Conservation (phyloP, 169 alveolate genomes). For the Babesia microti region DNA sequence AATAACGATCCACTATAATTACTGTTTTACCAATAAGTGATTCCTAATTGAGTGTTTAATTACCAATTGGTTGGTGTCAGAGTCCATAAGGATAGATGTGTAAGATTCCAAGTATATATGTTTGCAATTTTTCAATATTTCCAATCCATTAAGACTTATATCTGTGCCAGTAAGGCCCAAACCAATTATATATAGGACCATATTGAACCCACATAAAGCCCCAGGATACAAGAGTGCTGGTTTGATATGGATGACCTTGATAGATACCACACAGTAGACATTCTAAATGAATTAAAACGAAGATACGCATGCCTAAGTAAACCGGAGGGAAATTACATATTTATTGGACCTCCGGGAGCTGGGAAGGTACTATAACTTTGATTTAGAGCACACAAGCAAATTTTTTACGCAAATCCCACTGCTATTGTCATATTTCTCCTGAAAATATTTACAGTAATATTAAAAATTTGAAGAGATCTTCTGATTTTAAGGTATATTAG, state of each 20-base stretch:
- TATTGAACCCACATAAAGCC: slow-evolving; percentile 7
- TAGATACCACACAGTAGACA: slow-evolving; percentile 46
- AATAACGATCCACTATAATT: slow-evolving; percentile 84
- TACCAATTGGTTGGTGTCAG: slow-evolving; percentile 59
- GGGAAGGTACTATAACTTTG: slow-evolving; percentile 47
- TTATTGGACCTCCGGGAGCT: slow-evolving; percentile 68
- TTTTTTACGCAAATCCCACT: slow-evolving; percentile 44
- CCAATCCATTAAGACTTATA: slow-evolving; percentile 81
- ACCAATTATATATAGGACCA: slow-evolving; percentile 87
- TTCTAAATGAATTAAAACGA: slow-evolving; percentile 48
- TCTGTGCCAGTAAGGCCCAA: slow-evolving; percentile 88
- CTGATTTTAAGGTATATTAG: slow-evolving; percentile 22
- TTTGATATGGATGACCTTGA: slow-evolving; percentile 36
- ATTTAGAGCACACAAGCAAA: slow-evolving; percentile 58
- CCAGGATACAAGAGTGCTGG: neutral
- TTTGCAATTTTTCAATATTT: slow-evolving; percentile 71
- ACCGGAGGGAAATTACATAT: slow-evolving; percentile 56
- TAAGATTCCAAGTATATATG: slow-evolving; percentile 81
- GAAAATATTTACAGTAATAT: slow-evolving; percentile 49
- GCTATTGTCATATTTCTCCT: slow-evolving; percentile 64
- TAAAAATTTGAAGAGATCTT: slow-evolving; percentile 16
- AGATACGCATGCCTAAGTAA: slow-evolving; percentile 57
- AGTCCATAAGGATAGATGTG: slow-evolving; percentile 78
- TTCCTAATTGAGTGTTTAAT: slow-evolving; percentile 58
- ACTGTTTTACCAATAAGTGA: slow-evolving; percentile 67